Conservation (phyloP, 441 rosid species). For the Manihot esculenta region DNA sequence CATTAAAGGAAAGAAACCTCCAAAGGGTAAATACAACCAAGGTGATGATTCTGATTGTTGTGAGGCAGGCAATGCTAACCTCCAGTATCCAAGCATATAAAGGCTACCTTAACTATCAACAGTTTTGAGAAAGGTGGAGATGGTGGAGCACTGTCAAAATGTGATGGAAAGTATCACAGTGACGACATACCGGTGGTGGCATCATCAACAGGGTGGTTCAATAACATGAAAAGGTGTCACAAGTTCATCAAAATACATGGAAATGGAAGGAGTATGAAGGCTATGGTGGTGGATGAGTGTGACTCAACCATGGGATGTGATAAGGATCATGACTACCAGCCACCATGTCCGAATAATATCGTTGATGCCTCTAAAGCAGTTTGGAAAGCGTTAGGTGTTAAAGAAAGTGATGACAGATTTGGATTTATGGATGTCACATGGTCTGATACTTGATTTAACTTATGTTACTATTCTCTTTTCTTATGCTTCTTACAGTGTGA, state of each 20-base stretch:
- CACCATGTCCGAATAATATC: slow-evolving; percentile 28
- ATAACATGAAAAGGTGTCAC: slow-evolving; percentile 28
- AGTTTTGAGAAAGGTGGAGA: slow-evolving; percentile 29
- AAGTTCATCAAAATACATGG: slow-evolving; percentile 24
- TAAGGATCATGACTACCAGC: slow-evolving; percentile 31
- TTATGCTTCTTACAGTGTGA: not conserved
- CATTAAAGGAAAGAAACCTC: slow-evolving; percentile 6
- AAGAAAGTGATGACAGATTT: slow-evolving; percentile 5
- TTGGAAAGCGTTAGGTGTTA: slow-evolving; percentile 32
- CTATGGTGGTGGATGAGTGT: slow-evolving; percentile 39
- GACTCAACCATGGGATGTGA: slow-evolving; percentile 38
- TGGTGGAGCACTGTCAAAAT: slow-evolving; percentile 29
- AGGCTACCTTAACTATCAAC: slow-evolving; percentile 26
- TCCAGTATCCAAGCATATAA: not conserved
- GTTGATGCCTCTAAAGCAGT: slow-evolving; percentile 32
- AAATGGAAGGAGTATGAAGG: slow-evolving; percentile 32
- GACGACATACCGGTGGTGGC: slow-evolving; percentile 19
- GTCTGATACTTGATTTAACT: slow-evolving; percentile 17
- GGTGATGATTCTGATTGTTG: slow-evolving; percentile 12
- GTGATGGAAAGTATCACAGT: slow-evolving; percentile 30
- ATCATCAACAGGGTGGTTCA: slow-evolving; percentile 34
- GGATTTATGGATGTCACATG: slow-evolving; percentile 35
- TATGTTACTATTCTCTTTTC: not conserved
- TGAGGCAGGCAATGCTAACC: slow-evolving; percentile 11
- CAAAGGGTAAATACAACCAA: not conserved